Percentiles rank a stretch among this genome's conserved stretches.
These are phyloP conservation scores for Malus sylvestris DNA, from an alignment of 306 rosid species.

Conservation along the genomic window DNA sequence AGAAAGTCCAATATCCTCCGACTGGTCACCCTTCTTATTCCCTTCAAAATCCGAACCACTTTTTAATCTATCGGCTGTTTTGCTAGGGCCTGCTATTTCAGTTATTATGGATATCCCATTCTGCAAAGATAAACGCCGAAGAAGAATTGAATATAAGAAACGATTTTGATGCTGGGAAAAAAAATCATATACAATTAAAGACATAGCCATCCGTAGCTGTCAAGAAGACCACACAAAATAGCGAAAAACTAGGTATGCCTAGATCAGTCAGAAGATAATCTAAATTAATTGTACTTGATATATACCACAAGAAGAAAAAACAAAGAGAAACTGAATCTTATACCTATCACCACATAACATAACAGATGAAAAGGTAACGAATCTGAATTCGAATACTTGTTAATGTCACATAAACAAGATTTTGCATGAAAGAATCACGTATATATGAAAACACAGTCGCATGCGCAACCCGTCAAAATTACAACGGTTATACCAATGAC, in stretches of 20 bases:
- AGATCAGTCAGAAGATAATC: background rate
- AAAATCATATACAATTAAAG: background rate
- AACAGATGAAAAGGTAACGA: background rate
- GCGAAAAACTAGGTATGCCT: background rate
- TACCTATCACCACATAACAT: background rate
- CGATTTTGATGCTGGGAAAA: background rate
- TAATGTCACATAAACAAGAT: background rate
- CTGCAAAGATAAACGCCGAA: slow-evolving; percentile 23
- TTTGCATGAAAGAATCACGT: background rate
- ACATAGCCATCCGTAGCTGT: background rate
- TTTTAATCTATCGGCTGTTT: slow-evolving; percentile 7
- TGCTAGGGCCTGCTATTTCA: slow-evolving; percentile 25
- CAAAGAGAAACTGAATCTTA: background rate
- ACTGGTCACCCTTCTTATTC: slow-evolving; percentile 3
- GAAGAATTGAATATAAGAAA: background rate
- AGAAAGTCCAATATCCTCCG: slow-evolving; percentile 14
- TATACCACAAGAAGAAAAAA: background rate
- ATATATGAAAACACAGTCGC: background rate
- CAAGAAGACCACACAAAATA: background rate
- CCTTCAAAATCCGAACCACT: slow-evolving; percentile 13
- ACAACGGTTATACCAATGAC: background rate
- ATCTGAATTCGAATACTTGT: background rate
- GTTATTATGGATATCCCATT: slow-evolving; percentile 10
- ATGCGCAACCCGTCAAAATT: background rate
- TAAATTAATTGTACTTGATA: background rate